Conservation (phyloP, 2,329 filamentous ascomycete genomes). For the Ceratocystis smalleyi region DNA sequence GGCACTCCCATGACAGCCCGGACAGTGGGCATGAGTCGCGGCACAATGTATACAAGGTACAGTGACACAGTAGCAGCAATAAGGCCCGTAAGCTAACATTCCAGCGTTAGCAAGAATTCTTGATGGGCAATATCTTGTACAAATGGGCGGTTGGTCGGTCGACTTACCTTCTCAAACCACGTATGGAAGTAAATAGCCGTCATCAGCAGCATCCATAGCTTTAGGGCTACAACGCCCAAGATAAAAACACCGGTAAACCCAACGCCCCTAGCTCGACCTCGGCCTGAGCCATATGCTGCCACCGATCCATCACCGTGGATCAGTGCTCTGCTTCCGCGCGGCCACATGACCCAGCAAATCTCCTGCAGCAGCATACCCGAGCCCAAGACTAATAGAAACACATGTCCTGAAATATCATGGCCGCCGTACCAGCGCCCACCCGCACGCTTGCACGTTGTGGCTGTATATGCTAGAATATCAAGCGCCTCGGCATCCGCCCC, state of each 20-base stretch:
- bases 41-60: constrained; percentile 37
- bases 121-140: neutral
- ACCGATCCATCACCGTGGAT: constrained; percentile 51
- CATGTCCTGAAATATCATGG: constrained; percentile 89
- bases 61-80: constrained; percentile 32
- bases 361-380: constrained; percentile 73
- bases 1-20: constrained; percentile 35
- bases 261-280: constrained; percentile 25
- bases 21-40: constrained; percentile 33
- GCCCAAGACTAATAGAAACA: constrained; percentile 78
- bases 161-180: constrained; percentile 81
- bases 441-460: constrained; percentile 63
- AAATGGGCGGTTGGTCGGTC: neutral
- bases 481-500: neutral
- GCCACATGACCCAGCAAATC: constrained; percentile 43
- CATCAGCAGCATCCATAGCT: constrained; percentile 96
- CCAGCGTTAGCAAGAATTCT: constrained; percentile 18
- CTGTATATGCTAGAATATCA: constrained; percentile 40
- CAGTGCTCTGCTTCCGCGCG: constrained; percentile 50
- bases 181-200: constrained; percentile 98
- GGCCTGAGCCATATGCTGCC: constrained; percentile 33
- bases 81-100: constrained; percentile 36
- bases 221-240: constrained; percentile 49
- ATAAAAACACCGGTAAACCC: constrained; percentile 39
- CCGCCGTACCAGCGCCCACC: constrained; percentile 85